Evolutionary conservation across 2,329 filamentous ascomycete genomes (phyloP).

Genomic region (Paraconiothyrium brasiliense): DNA sequence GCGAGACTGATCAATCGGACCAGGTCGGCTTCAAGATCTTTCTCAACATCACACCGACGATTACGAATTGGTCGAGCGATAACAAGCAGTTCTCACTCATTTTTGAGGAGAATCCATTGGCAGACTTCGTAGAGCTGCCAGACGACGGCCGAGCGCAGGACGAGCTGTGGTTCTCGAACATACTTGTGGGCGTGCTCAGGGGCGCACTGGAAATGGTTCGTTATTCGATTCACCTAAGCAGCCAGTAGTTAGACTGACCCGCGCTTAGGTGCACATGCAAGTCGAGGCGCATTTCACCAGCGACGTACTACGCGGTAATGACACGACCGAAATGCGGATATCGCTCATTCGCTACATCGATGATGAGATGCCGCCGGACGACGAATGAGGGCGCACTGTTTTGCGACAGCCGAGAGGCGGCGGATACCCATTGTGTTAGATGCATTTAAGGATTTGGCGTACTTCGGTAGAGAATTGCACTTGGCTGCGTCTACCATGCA

Average conservation of each 20-base stretch:
- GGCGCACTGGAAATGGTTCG: slow-evolving; percentile 93
- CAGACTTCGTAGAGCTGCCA: slow-evolving; percentile 96
- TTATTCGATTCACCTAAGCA: neutral
- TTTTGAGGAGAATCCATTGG: slow-evolving; percentile 96
- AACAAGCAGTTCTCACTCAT: slow-evolving; percentile 96
- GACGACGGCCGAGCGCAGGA: slow-evolving; percentile 96
- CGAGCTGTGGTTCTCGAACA: slow-evolving; percentile 98
- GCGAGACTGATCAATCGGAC: slow-evolving; percentile 18
- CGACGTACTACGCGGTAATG: slow-evolving; percentile 90
- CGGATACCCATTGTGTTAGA: slow-evolving; percentile 20
- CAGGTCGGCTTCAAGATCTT: slow-evolving; percentile 99
- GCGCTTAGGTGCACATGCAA: slow-evolving; percentile 83
- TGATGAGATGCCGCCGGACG: slow-evolving; percentile 95
- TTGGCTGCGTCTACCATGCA: neutral
- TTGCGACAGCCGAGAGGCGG: neutral
- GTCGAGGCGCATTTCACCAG: slow-evolving; percentile 97
- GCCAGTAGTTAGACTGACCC: slow-evolving; percentile 17
- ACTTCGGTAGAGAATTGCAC: slow-evolving; percentile 13
- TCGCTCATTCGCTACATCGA: slow-evolving; percentile 93
- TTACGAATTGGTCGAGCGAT: slow-evolving; percentile 96
- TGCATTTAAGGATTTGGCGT: slow-evolving; percentile 16
- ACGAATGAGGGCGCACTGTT: slow-evolving; percentile 70
- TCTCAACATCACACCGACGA: slow-evolving; percentile 90
- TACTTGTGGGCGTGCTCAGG: slow-evolving; percentile 89
- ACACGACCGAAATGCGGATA: slow-evolving; percentile 96